Evolutionary conservation across 306 rosid genomes (phyloP), one percentile per base, ranked within the genome.

Genomic region (Canavalia ensiformis): DNA sequence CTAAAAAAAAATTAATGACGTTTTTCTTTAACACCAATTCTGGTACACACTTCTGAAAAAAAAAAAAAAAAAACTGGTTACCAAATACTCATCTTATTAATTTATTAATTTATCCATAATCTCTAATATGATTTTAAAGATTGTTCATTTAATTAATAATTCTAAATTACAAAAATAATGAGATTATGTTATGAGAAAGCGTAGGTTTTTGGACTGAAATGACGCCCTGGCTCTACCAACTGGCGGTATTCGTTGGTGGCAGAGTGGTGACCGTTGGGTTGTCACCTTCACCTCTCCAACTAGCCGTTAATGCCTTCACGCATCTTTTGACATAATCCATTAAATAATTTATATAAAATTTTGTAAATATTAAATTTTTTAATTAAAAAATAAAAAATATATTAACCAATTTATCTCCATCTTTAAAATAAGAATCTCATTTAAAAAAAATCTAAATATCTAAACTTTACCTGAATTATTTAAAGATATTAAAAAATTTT

Each of bases 261-360:
- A 13, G 25, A 47, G 39, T 39, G 31, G 2, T 55, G 42, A 55
- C 66, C 41, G 66, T 73, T 74, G 78, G 0, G 55, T 0, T 28
- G 67, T 74, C 67, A 30, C 55, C 28, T 56, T 74, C 67, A 1
- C 67, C 54, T 56, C 55, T 51, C 54, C 39, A 56, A 2, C 67
- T 74, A 56, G 41, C 54, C 54, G 78, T 74, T 56, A 25, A 35
- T 72, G 3, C 42, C 2, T 4, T 1, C 2, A 31, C 9, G 39
- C 66, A 6, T 46, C 1, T 46, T 45, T 37, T 4, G 25, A 18
- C 41, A 37, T 37, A 4, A 2, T 37, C 41, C 4, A 4, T 8
- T n/a, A 51, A 51, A 51, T 51, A 12, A 2, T 51, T 13, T 47
- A 9, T 49, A 11, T 49, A 0, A 9, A 2, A 49, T 49, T 49